Evolutionary conservation across 371 early-diverging fungal genomes (phyloP).

Genomic region (Aphelidium insulamus): DNA sequence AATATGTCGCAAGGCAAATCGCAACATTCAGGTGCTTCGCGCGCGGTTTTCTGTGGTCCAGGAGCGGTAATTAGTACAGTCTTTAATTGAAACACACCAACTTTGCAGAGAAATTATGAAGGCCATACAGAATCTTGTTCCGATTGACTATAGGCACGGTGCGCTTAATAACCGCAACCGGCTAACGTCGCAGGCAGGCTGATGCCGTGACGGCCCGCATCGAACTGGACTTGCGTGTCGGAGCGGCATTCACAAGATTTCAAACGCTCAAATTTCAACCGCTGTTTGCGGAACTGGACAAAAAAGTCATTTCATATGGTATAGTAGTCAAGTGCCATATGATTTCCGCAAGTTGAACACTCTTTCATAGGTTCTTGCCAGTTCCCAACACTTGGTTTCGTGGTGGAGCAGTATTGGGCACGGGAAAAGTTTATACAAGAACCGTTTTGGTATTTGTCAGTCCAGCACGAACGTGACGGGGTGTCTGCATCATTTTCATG

Average conservation of each 20-base stretch:
- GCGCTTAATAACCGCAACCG: too few relatives aligned
- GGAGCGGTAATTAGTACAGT: constrained; percentile 3
- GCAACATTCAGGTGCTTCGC: constrained; percentile 35
- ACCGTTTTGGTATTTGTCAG: constrained; percentile 68
- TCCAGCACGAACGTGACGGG: constrained; percentile 19
- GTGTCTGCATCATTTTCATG: constrained; percentile 40
- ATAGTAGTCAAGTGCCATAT: too few relatives aligned
- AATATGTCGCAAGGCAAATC: constrained; percentile 38
- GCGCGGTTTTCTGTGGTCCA: constrained; percentile 68
- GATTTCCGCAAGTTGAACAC: background rate
- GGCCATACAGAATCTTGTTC: constrained; percentile 52
- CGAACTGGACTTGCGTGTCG: constrained; percentile 94
- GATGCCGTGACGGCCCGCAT: constrained; percentile 77
- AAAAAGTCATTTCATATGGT: constrained; percentile 73
- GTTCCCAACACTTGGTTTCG: constrained; percentile 97
- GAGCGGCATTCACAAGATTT: constrained; percentile 88
- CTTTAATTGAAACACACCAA: background rate
- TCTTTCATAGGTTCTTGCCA: constrained; percentile 74
- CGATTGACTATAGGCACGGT: constrained; percentile 44
- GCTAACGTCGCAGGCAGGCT: too few relatives aligned
- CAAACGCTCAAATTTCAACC: constrained; percentile 53
- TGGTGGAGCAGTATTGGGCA: constrained; percentile 72
- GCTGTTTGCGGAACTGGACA: constrained; percentile 20
- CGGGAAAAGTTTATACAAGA: constrained; percentile 73
- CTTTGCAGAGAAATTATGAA: constrained; percentile 38